Evolutionary conservation across 257 asterid species (phyloP).

Genomic region (Scutellaria galericulata): DNA sequence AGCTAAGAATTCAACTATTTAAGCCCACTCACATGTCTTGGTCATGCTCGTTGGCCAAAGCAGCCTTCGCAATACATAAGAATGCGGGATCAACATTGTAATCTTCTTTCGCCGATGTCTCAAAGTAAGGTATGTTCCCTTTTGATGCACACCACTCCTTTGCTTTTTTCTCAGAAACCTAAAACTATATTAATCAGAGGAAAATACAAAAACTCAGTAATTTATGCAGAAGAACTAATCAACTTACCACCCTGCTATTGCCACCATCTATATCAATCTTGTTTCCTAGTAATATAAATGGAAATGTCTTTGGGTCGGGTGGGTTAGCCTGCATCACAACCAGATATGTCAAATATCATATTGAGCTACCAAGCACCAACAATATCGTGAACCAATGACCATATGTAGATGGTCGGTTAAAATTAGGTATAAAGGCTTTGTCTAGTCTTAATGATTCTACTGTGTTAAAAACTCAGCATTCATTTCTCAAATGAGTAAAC

Average conservation of each 20-base stretch:
- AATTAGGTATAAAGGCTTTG: neutral
- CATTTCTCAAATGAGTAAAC: neutral
- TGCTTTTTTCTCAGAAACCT: constrained; percentile 97
- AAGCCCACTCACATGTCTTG: constrained; percentile 85
- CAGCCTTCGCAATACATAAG: constrained; percentile 89
- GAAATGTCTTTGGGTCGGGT: constrained; percentile 80
- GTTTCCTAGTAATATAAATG: constrained; percentile 95
- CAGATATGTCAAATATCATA: constrained; percentile 34
- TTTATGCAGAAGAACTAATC: constrained; percentile 19
- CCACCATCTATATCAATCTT: constrained; percentile 98
- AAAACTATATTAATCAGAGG: constrained; percentile 35
- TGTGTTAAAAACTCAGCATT: neutral
- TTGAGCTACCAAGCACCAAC: neutral
- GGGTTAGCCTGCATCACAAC: constrained; percentile 88
- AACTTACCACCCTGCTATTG: constrained; percentile 94
- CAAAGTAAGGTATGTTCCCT: constrained; percentile 94
- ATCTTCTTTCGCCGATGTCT: constrained; percentile 99
- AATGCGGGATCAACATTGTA: constrained; percentile 92
- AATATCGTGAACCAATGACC: neutral
- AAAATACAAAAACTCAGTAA: constrained; percentile 4
- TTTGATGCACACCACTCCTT: constrained; percentile 98
- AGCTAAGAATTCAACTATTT: neutral
- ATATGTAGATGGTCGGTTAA: constrained; percentile 8
- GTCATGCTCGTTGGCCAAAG: constrained; percentile 88
- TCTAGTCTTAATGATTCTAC: neutral